Percentiles rank a stretch among this genome's conserved stretches.
Evolutionary conservation across 179 eudicot species (phyloP).

Genomic region (Amaranthus tricolor): DNA sequence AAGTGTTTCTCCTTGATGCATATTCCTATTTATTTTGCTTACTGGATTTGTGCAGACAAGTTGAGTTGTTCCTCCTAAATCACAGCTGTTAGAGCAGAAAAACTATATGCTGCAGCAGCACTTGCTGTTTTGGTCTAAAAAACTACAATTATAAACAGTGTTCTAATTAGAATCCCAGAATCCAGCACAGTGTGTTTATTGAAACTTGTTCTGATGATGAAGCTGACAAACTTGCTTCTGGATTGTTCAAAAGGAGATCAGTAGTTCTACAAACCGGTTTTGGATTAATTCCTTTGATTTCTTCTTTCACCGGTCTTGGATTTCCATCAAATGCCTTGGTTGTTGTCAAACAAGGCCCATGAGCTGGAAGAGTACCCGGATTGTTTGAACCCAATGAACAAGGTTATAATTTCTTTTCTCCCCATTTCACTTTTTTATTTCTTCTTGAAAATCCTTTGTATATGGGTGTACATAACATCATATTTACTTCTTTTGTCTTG

Average conservation of each 20-base stretch:
- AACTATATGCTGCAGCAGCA: constrained; percentile 25
- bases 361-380: constrained; percentile 90
- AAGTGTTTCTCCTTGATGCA: too few species aligned
- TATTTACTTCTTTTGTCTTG: background rate
- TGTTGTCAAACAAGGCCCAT: constrained; percentile 80
- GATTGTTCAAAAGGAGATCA: constrained; percentile 49
- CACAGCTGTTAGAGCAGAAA: too few species aligned
- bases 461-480: background rate
- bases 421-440: background rate
- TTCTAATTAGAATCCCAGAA: background rate
- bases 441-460: background rate
- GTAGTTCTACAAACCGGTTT: constrained; percentile 25
- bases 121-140: constrained; percentile 18
- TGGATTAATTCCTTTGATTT: constrained; percentile 39
- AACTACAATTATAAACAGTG: constrained; percentile 8
- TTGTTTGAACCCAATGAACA: constrained; percentile 82
- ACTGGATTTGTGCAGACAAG: too few species aligned
- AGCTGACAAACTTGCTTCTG: constrained; percentile 10
- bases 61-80: too few species aligned
- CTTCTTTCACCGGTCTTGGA: constrained; percentile 43
- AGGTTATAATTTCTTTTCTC: constrained; percentile 45
- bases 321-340: constrained; percentile 52
- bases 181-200: constrained; percentile 1
- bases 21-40: too few species aligned
- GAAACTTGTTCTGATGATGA: constrained; percentile 8